Conservation (phyloP, 441 rosid species). For the Raphanus hybrid region DNA sequence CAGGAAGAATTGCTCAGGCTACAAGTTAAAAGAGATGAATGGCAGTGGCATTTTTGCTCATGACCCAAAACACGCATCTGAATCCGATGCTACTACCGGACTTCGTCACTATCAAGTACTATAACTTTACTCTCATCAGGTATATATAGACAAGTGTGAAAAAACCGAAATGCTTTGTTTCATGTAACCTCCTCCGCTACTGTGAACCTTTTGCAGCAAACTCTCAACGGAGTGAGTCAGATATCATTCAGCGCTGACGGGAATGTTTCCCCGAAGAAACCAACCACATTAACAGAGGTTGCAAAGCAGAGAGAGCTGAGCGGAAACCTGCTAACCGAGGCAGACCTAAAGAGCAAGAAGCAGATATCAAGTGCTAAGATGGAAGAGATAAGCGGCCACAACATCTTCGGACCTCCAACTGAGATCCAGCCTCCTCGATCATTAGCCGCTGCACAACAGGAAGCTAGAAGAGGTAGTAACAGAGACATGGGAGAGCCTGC, state of each 20-base stretch:
- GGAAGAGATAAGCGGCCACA: constrained; percentile 77
- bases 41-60: constrained; percentile 68
- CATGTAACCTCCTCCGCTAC: constrained; percentile 2
- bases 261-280: constrained; percentile 66
- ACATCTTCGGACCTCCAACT: constrained; percentile 68
- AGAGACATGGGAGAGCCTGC: constrained; percentile 77
- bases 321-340: constrained; percentile 65
- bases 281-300: constrained; percentile 64
- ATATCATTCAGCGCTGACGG: constrained; percentile 73
- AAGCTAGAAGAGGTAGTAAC: constrained; percentile 48
- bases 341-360: constrained; percentile 58
- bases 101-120: constrained; percentile 43
- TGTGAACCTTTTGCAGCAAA: constrained; percentile 48
- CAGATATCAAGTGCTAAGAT: constrained; percentile 68
- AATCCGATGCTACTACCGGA: constrained; percentile 39
- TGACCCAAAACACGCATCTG: constrained; percentile 31
- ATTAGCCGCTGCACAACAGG: constrained; percentile 46
- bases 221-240: constrained; percentile 55
- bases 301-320: constrained; percentile 78
- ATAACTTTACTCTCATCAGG: not conserved
- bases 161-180: not conserved
- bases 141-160: not conserved
- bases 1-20: constrained; percentile 77
- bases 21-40: constrained; percentile 70
- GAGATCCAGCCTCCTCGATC: constrained; percentile 64